phyloP scores from a whole-genome alignment of 164 flowering plant genomes.

The Aristolochia contorta region DNA sequence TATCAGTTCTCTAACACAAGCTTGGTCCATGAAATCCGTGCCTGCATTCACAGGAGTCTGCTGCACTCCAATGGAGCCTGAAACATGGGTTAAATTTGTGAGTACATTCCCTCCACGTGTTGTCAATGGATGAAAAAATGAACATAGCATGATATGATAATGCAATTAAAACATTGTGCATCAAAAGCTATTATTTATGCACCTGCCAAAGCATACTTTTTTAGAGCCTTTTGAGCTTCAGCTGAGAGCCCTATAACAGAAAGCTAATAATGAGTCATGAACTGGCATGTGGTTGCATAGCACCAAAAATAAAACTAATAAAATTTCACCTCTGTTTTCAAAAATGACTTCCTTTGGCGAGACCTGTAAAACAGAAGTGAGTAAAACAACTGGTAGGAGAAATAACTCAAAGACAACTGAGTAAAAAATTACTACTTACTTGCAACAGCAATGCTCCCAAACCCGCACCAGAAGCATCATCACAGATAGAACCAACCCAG shows the following conservation, averaged over 20 bases:
- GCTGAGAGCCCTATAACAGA: conserved; percentile 62
- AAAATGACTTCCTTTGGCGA: conserved; percentile 81
- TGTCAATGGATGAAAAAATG: not conserved
- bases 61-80: conserved; percentile 47
- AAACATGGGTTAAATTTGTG: conserved; percentile 6
- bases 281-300: not conserved
- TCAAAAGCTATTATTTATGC: not conserved
- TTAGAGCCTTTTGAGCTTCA: conserved; percentile 73
- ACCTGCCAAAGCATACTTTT: conserved; percentile 69
- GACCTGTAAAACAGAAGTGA: conserved; percentile 32
- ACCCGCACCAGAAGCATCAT: conserved; percentile 84
- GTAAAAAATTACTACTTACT: conserved; percentile 27
- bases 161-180: not conserved
- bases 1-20: conserved; percentile 52
- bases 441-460: conserved; percentile 91
- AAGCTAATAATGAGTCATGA: not conserved
- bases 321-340: conserved; percentile 54
- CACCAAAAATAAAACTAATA: not conserved
- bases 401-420: not conserved
- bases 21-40: conserved; percentile 46
- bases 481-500: conserved; percentile 84
- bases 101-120: not conserved
- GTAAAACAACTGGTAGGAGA: conserved; percentile 2
- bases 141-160: not conserved
- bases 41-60: conserved; percentile 41